phyloP scores from a whole-genome alignment of 164 flowering plant genomes.

The Berberis thunbergii region DNA sequence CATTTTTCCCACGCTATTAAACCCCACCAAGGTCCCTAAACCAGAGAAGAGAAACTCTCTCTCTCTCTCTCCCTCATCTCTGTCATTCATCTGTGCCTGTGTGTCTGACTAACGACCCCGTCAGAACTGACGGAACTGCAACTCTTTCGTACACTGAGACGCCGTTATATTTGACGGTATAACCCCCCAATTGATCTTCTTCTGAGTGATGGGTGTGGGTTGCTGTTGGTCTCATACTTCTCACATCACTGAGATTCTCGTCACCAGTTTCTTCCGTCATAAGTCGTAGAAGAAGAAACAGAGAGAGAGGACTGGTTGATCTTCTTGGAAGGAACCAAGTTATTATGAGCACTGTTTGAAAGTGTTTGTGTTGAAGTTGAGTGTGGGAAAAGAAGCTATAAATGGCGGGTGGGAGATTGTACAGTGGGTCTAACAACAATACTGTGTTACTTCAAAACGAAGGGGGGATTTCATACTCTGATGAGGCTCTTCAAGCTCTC shows the following conservation, averaged over 20 bases:
- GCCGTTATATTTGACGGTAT: not conserved
- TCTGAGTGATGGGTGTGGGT: conserved; percentile 64
- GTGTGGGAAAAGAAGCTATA: not conserved
- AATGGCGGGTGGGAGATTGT: conserved; percentile 41
- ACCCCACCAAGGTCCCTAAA: not conserved
- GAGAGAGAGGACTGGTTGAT: too few species aligned
- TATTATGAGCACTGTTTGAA: conserved; percentile 2
- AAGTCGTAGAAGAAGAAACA: conserved; percentile 19
- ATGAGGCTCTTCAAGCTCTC: conserved; percentile 36
- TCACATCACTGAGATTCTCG: conserved; percentile 75
- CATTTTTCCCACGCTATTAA: not conserved
- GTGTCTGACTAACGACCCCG: conserved; percentile 1
- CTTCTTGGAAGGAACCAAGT: too few species aligned
- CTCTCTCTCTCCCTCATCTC: conserved; percentile 7
- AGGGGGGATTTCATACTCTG: conserved; percentile 20
- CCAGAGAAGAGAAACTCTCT: not conserved
- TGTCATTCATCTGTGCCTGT: too few species aligned
- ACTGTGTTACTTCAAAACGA: conserved; percentile 30
- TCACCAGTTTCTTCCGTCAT: conserved; percentile 94
- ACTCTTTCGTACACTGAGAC: not conserved
- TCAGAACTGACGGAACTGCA: conserved; percentile 2
- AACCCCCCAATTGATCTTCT: conserved; percentile 4
- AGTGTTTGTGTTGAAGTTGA: not conserved
- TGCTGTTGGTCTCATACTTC: conserved; percentile 60
- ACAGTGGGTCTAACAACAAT: conserved; percentile 20